These are phyloP conservation scores for Brassica hybrid DNA, from an alignment of 441 rosid species.

Conservation along the genomic window DNA sequence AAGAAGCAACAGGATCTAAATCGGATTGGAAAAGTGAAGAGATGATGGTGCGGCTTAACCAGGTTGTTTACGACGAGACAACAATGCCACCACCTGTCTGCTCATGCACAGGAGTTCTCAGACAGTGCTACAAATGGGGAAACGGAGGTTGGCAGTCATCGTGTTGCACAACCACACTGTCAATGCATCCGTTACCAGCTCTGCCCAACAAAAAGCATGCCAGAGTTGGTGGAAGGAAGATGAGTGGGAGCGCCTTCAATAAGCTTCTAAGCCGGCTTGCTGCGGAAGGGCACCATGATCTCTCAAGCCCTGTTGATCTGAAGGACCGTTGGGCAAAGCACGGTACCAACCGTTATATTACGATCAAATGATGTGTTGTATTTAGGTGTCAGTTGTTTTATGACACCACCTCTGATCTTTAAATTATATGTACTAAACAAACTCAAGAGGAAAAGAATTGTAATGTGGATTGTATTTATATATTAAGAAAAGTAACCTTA, in stretches of 20 bases:
- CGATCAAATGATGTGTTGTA: slow-evolving; percentile 64
- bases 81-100: slow-evolving; percentile 93
- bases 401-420: not conserved
- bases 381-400: slow-evolving; percentile 26
- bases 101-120: slow-evolving; percentile 84
- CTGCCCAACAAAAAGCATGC: slow-evolving; percentile 90
- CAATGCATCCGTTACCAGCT: slow-evolving; percentile 90
- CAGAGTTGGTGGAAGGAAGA: slow-evolving; percentile 90
- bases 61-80: slow-evolving; percentile 79
- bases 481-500: slow-evolving; percentile 11
- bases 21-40: no score
- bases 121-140: slow-evolving; percentile 99
- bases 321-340: slow-evolving; percentile 96
- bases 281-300: slow-evolving; percentile 80
- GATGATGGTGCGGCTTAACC: no score
- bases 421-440: no score
- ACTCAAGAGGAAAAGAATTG: no score
- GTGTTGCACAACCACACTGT: slow-evolving; percentile 90
- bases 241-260: slow-evolving; percentile 97
- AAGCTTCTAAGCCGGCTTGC: slow-evolving; percentile 91
- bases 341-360: slow-evolving; percentile 94
- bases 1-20: no score
- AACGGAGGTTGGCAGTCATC: slow-evolving; percentile 99
- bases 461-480: slow-evolving; percentile 9
- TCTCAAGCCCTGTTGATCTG: slow-evolving; percentile 84